These are phyloP conservation scores for Orbilia javanica DNA, from an alignment of 2,329 filamentous ascomycete genomes.

Conservation along the genomic window DNA sequence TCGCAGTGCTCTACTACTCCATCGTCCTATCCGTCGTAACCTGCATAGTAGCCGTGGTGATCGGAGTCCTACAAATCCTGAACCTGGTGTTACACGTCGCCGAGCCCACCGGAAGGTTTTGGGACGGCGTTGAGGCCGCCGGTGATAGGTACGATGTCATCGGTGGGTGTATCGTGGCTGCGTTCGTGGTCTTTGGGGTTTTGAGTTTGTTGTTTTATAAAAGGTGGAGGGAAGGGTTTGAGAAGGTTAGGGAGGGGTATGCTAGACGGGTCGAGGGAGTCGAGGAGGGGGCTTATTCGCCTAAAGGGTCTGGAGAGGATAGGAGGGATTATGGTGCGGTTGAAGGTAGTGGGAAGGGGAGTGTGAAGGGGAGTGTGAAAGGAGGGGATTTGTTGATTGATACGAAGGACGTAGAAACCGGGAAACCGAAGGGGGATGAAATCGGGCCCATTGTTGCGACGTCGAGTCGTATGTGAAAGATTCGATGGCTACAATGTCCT, in stretches of 20 bases:
- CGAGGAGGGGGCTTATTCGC: constrained; percentile 2
- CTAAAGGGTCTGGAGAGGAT: constrained; percentile 10
- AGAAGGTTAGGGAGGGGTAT: constrained; percentile 62
- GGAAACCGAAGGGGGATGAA: constrained; percentile 28
- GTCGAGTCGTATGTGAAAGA: constrained; percentile 40
- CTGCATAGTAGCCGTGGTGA: constrained; percentile 84
- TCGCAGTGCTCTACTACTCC: constrained; percentile 96
- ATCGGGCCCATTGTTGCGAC: constrained; percentile 27
- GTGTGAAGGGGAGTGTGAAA: neutral
- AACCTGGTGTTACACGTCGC: constrained; percentile 82
- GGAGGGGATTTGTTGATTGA: constrained; percentile 1
- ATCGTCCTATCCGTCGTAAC: constrained; percentile 87
- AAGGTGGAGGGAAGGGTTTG: constrained; percentile 79
- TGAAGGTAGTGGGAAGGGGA: neutral
- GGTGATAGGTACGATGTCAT: constrained; percentile 88
- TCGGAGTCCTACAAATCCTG: constrained; percentile 86
- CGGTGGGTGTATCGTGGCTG: constrained; percentile 85
- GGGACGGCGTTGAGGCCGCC: constrained; percentile 83
- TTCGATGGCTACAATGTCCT: neutral
- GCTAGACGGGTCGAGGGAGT: constrained; percentile 1
- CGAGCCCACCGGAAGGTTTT: constrained; percentile 77
- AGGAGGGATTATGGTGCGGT: neutral
- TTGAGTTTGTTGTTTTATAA: constrained; percentile 81
- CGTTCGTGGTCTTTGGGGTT: constrained; percentile 82
- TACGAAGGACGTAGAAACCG: constrained; percentile 8